Evolutionary conservation across 495 filamentous ascomycete species (phyloP), one percentile per base, ranked within the genome.

Genomic region (Glonium stellatum): DNA sequence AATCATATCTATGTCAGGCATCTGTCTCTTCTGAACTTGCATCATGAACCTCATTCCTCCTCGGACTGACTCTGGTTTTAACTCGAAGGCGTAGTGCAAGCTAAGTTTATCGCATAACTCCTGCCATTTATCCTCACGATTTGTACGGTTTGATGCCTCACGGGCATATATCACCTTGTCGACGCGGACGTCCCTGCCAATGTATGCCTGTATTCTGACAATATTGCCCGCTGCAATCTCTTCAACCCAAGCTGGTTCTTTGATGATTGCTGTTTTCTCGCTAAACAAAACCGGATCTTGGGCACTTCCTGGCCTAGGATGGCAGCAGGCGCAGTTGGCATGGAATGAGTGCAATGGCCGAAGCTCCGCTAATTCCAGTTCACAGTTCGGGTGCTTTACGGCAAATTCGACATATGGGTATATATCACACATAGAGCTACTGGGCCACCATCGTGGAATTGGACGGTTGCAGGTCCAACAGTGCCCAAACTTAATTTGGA

Each of bases 91-190:
- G n/a, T 51, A 51, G 5, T 5, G 1, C 48, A 25, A 15, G 25
- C 48, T 51, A 23, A 51, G 48, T 23, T 27, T 51, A 1, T 51
- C 48, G 19, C 48, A 51, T 22, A 51, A 15, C 48, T 22, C 48
- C 25, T 51, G 48, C 48, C 19, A 51, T 25, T 10, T 15, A 8
- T 31, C 4, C 15, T 23, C 48, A 1, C 48, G 21, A 13, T 27
- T 51, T 15, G n/a, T 51, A 51, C 48, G 48, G 13, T 15, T 51
- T 25, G 21, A 25, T 15, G 48, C 48, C 48, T 51, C 6, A 23
- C 21, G 12, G 8, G 21, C 18, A 51, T 51, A 51, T 23, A 23
- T 27, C 21, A 51, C 48, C 18, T 27, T 31, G 13, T 31, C 25
- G 25, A 15, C 25, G 21, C 13, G 23, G 18, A 8, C 1, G 22